Evolutionary conservation across 2,329 filamentous ascomycete species (phyloP), one percentile per base, ranked within the genome.

Genomic region (Hymenoscyphus infarciens): DNA sequence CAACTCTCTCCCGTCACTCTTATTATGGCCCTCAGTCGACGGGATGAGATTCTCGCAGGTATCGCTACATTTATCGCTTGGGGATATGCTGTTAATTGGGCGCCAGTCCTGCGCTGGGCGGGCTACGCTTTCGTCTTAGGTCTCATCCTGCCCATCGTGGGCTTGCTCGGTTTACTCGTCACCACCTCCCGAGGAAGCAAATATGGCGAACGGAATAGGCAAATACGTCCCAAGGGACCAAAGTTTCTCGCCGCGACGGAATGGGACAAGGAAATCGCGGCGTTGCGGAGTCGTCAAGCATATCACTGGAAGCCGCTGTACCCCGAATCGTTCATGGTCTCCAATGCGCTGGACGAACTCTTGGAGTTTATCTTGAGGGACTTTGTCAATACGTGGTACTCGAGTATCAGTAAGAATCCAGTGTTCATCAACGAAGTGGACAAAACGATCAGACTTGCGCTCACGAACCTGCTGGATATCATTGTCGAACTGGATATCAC

Each of bases 331-430:
- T 86, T 88, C 69, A 83, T 87, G 63, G 86, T 98, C 61, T 96
- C 92, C 13, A 84, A 87, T 70, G 89, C 89, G 55, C 79, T 98
- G 67, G 92, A 97, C 76, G 83, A 87, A 59, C 77, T 98, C 35
- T 82, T 99, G 54, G 85, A 88, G 58, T 79, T 92, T 59, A 84
- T 96, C 59, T 77, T 92, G 67, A 84, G 90, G 67, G 92, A 97
- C 74, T 97, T 96, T 74, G 86, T 99, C 62, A 85, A 83, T 63
- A 88, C 88, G 56, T 99, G 95, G 95, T 98, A 97, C 75, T 83
- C 82, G 35, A 84, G 87, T 71, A 97, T 99, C 73, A 97, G 91
- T 78, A 83, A 82, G 66, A 92, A 89, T 71, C 86, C 88, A 1
- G 83, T 84, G 0, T 99, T 99, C 71, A 81, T 88, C 62, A 89